Evolutionary conservation across 2,329 filamentous ascomycete species (phyloP).

Genomic region (Claviceps humidiphila): DNA sequence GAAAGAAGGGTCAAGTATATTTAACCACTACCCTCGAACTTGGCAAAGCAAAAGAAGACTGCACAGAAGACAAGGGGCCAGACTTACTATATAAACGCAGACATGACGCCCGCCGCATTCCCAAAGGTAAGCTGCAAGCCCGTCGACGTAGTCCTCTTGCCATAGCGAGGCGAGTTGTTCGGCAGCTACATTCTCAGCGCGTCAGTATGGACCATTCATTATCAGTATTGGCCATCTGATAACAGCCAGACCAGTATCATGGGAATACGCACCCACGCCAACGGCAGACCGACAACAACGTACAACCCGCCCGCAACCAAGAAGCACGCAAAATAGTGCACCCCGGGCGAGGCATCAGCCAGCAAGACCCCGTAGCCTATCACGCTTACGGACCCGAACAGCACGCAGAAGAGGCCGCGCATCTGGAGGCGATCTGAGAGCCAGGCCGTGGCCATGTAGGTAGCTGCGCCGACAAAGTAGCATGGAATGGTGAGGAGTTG

Average conservation of each 20-base stretch:
- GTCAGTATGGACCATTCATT: not conserved
- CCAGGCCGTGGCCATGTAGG: constrained; percentile 52
- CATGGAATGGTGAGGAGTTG: constrained; percentile 70
- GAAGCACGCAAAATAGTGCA: constrained; percentile 64
- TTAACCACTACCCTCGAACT: no score
- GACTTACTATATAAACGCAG: constrained; percentile 48
- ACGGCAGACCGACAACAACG: constrained; percentile 38
- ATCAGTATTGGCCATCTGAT: no score
- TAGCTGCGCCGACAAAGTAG: constrained; percentile 58
- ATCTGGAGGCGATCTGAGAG: constrained; percentile 55
- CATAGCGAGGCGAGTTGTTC: constrained; percentile 59
- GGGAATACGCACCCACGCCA: constrained; percentile 33
- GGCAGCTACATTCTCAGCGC: constrained; percentile 26
- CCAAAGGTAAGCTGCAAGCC: constrained; percentile 59
- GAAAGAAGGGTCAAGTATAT: no score
- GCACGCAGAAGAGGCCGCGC: constrained; percentile 50
- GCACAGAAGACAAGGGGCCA: not conserved
- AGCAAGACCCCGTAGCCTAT: constrained; percentile 58
- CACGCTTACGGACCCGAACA: constrained; percentile 49
- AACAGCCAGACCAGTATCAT: no score
- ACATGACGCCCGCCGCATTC: constrained; percentile 60
- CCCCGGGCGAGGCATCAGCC: constrained; percentile 42
- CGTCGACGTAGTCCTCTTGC: constrained; percentile 60
- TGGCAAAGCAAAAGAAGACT: no score
- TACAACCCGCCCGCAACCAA: constrained; percentile 61